Percentiles rank a stretch among this genome's conserved stretches.
Evolutionary conservation across 73 alveolate genomes (phyloP).

Genomic region (Paramecium bursaria): DNA sequence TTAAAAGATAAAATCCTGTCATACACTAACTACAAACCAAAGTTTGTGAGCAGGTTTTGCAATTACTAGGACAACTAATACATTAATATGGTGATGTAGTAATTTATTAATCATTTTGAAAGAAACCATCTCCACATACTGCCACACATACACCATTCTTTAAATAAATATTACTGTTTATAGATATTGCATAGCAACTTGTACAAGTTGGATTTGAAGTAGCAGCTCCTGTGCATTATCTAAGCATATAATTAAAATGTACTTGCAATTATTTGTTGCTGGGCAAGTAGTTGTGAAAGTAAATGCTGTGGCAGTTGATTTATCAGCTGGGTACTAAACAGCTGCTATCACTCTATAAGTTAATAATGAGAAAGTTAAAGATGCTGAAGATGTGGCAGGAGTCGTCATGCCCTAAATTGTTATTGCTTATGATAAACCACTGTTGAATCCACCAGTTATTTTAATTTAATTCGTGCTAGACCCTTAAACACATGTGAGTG

Average conservation of each 20-base stretch:
- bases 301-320: neutral
- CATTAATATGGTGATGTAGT: too few relatives aligned
- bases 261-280: conserved; percentile 16
- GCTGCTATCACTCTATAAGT: conserved; percentile 1
- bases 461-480: neutral
- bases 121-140: conserved; percentile 39
- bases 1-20: neutral
- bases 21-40: neutral
- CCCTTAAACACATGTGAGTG: neutral
- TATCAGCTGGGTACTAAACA: conserved; percentile 7
- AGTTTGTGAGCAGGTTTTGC: conserved; percentile 13
- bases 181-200: conserved; percentile 15
- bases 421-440: neutral
- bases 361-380: conserved; percentile 16
- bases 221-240: neutral
- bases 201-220: neutral
- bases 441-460: conserved; percentile 40
- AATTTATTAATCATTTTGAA: neutral
- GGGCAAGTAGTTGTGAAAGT: conserved; percentile 3
- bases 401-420: conserved; percentile 9
- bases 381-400: neutral
- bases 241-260: too few relatives aligned
- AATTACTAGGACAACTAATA: conserved; percentile 1
- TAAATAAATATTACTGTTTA: conserved; percentile 4
- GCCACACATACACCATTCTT: conserved; percentile 16